phyloP scores from a whole-genome alignment of 1,284 basidiomycete genomes.

The Pisolithus thermaeus region DNA sequence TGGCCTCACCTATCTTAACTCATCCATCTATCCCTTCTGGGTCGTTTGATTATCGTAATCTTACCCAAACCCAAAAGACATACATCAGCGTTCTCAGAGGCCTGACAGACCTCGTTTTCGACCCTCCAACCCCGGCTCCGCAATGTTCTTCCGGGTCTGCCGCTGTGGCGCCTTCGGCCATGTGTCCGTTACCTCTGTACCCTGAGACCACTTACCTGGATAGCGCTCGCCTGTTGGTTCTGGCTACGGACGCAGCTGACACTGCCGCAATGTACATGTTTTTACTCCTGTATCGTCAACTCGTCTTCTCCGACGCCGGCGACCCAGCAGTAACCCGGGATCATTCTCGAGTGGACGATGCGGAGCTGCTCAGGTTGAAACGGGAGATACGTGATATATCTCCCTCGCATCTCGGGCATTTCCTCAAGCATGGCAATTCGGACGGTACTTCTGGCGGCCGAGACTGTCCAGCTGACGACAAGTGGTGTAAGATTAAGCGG shows the following conservation, averaged over 20 bases:
- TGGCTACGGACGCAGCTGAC: constrained; percentile 73
- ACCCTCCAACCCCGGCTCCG: constrained; percentile 34
- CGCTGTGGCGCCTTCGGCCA: constrained; percentile 29
- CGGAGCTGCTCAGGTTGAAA: constrained; percentile 58
- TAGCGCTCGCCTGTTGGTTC: constrained; percentile 61
- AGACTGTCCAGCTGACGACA: constrained; percentile 32
- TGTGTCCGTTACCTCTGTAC: constrained; percentile 39
- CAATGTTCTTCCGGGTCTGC: constrained; percentile 25
- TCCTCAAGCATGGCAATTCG: constrained; percentile 36
- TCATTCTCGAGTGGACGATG: constrained; percentile 38
- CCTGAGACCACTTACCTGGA: constrained; percentile 88
- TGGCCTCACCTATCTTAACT: constrained; percentile 32
- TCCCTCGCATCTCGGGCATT: constrained; percentile 52
- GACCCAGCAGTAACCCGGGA: constrained; percentile 20
- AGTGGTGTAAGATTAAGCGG: constrained; percentile 46
- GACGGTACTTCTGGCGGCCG: constrained; percentile 16
- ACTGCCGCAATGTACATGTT: constrained; percentile 76
- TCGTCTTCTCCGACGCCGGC: constrained; percentile 43
- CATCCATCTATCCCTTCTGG: constrained; percentile 38
- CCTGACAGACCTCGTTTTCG: constrained; percentile 66
- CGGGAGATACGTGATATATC: constrained; percentile 74
- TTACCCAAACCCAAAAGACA: constrained; percentile 48
- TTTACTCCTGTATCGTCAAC: constrained; percentile 74
- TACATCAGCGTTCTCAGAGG: constrained; percentile 59
- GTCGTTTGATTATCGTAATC: constrained; percentile 34